Evolutionary conservation across 2,329 filamentous ascomycete genomes (phyloP).

Genomic region (Ceratocystis cacaofunesta): DNA sequence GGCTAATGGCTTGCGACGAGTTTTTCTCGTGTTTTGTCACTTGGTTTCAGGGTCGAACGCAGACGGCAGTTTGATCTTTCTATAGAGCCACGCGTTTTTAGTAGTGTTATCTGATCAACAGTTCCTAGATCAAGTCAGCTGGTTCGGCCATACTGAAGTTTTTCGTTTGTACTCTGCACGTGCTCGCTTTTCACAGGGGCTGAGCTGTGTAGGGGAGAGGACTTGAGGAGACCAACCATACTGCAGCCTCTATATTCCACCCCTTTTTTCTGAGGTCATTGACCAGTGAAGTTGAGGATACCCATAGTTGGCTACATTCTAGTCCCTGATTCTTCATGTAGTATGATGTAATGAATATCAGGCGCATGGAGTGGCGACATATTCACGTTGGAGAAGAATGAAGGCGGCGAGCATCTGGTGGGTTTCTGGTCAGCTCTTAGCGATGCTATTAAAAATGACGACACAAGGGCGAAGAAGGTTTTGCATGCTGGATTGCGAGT

Average conservation of each 20-base stretch:
- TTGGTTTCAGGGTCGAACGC: constrained; percentile 44
- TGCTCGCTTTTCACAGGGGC: neutral
- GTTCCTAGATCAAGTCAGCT: constrained; percentile 51
- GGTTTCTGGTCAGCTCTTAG: too few species aligned
- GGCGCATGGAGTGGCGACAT: too few species aligned
- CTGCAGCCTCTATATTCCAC: constrained; percentile 71
- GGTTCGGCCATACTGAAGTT: neutral
- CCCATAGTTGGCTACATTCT: constrained; percentile 45
- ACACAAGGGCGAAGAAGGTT: too few species aligned
- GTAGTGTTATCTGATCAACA: constrained; percentile 93
- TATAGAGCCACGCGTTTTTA: constrained; percentile 57
- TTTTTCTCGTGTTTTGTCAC: too few species aligned
- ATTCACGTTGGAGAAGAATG: too few species aligned
- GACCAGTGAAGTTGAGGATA: constrained; percentile 81
- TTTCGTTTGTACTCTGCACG: neutral
- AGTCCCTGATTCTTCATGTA: neutral
- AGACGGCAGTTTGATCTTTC: constrained; percentile 66
- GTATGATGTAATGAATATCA: too few species aligned
- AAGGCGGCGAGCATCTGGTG: too few species aligned
- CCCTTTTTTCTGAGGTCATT: constrained; percentile 79
- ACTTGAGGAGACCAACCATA: neutral
- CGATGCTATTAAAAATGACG: too few species aligned
- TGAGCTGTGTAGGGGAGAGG: neutral
- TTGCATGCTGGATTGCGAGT: too few species aligned
- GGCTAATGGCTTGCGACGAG: constrained; percentile 24